phyloP scores from a whole-genome alignment of 129 eudicot genomes.

The Oenanthe sinensis region DNA sequence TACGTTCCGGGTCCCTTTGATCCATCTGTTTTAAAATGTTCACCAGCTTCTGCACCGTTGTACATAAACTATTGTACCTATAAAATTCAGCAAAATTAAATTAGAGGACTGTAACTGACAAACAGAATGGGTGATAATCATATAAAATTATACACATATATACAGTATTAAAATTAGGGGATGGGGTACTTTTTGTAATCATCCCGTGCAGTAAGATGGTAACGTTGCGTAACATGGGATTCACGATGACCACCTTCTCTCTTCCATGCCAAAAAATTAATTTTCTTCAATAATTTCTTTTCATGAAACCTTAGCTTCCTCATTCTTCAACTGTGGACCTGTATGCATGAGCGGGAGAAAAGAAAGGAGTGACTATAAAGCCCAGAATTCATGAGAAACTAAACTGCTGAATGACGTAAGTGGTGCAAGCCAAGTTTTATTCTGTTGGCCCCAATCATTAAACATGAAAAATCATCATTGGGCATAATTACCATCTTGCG shows the following conservation, averaged over 20 bases:
- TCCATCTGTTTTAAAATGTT: constrained; percentile 93
- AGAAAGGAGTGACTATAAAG: not conserved
- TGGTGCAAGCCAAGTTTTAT: not conserved
- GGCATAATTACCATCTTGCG: not conserved
- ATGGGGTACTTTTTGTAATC: constrained; percentile 70
- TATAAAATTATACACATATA: not conserved
- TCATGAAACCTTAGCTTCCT: constrained; percentile 88
- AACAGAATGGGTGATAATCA: constrained; percentile 1
- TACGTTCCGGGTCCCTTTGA: constrained; percentile 68
- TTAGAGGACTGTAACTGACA: not conserved
- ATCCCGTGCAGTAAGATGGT: constrained; percentile 82
- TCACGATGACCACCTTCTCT: constrained; percentile 96
- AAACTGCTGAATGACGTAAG: not conserved
- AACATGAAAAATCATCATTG: not conserved
- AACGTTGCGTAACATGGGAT: constrained; percentile 69
- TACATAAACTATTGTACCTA: constrained; percentile 78
- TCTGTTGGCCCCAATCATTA: not conserved
- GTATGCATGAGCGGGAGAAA: not conserved
- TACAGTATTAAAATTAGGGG: not conserved
- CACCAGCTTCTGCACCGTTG: constrained; percentile 76
- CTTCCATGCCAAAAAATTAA: constrained; percentile 78
- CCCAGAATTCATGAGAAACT: not conserved
- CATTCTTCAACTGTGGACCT: constrained; percentile 31
- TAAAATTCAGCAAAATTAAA: not conserved
- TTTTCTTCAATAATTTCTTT: constrained; percentile 71